Evolutionary conservation across 495 filamentous ascomycete species (phyloP).

Genomic region (Tuber borchii): DNA sequence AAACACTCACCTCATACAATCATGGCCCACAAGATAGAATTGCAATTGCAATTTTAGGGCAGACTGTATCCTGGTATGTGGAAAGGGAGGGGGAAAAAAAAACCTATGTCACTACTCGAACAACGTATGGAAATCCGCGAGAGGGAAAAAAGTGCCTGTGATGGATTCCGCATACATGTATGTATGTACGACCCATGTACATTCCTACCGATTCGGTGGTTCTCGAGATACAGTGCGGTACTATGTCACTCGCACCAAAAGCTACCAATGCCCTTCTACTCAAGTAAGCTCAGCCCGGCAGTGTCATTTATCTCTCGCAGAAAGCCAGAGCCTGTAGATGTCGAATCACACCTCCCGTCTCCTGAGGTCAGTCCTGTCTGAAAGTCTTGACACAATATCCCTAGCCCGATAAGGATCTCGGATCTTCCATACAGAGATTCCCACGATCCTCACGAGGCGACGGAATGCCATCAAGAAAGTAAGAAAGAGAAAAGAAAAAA

Average conservation of each 20-base stretch:
- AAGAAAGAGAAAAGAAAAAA: neutral
- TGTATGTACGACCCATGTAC: neutral
- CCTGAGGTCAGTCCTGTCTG: slow-evolving; percentile 28
- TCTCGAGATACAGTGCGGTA: neutral
- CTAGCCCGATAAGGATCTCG: slow-evolving; percentile 11
- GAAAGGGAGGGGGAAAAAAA: slow-evolving; percentile 8
- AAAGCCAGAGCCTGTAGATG: neutral
- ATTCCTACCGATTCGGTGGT: no score
- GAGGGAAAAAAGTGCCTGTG: neutral
- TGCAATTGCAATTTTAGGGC: slow-evolving; percentile 6
- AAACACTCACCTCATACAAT: neutral
- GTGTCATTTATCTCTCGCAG: neutral
- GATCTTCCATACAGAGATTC: slow-evolving; percentile 34
- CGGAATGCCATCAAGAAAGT: neutral
- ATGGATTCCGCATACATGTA: neutral
- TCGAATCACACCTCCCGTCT: neutral
- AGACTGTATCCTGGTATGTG: slow-evolving; percentile 33
- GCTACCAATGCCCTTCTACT: neutral
- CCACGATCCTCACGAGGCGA: slow-evolving; percentile 26
- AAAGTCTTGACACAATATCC: slow-evolving; percentile 27
- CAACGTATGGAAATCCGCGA: neutral
- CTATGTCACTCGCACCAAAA: neutral
- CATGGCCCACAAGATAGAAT: neutral
- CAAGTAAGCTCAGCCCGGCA: neutral
- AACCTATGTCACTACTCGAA: neutral